These are phyloP conservation scores for Blastomyces parvus DNA, from an alignment of 2,329 filamentous ascomycete genomes.

Conservation along the genomic window DNA sequence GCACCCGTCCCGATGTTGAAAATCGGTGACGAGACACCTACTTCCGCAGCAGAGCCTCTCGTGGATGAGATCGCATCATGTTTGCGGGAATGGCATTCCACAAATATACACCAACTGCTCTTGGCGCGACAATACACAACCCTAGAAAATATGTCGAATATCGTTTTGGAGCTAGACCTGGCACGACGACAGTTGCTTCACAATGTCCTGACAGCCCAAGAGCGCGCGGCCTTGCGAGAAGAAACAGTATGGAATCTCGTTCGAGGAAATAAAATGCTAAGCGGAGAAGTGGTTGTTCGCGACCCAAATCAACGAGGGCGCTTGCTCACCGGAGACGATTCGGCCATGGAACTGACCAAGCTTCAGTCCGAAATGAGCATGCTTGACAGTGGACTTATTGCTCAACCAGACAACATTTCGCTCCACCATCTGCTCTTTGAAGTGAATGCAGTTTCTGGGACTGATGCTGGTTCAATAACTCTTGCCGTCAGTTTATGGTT, in stretches of 20 bases:
- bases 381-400: constrained; percentile 68
- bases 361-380: constrained; percentile 95
- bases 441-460: constrained; percentile 69
- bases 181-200: constrained; percentile 84
- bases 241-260: constrained; percentile 94
- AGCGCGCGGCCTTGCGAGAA: constrained; percentile 71
- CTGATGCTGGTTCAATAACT: constrained; percentile 63
- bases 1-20: constrained; percentile 96
- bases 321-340: constrained; percentile 84
- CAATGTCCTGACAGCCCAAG: constrained; percentile 79
- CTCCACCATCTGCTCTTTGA: constrained; percentile 77
- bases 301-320: constrained; percentile 75
- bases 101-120: constrained; percentile 84
- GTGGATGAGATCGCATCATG: constrained; percentile 98
- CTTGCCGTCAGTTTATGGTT: constrained; percentile 69
- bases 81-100: constrained; percentile 95
- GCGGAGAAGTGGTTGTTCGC: constrained; percentile 87
- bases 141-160: constrained; percentile 68
- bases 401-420: constrained; percentile 56
- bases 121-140: constrained; percentile 71
- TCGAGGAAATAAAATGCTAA: constrained; percentile 85
- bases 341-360: constrained; percentile 79
- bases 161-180: constrained; percentile 75
- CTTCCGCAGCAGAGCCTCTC: constrained; percentile 75
- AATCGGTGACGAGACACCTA: constrained; percentile 92